Conservation (phyloP, 257 asterid species). For the Gentiana dahurica region DNA sequence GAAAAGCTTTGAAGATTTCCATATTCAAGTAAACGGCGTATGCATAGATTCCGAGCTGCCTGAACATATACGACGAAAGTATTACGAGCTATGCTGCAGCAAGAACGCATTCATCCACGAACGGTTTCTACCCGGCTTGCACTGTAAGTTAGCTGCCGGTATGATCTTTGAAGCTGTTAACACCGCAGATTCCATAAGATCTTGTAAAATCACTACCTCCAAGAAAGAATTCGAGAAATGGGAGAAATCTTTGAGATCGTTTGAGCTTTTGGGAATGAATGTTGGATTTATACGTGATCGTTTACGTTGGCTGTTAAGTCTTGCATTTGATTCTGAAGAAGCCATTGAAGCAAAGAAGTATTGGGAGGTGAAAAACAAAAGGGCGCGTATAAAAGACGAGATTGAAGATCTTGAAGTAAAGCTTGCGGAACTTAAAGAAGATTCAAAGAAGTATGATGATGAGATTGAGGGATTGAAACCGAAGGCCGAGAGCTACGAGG, state of each 20-base stretch:
- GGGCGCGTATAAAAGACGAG: constrained; percentile 14
- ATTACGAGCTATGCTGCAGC: constrained; percentile 27
- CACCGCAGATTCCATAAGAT: constrained; percentile 24
- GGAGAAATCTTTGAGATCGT: constrained; percentile 26
- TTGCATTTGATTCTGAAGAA: constrained; percentile 19
- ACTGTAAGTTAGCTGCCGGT: constrained; percentile 22
- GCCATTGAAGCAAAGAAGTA: constrained; percentile 19
- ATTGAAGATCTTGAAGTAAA: constrained; percentile 18
- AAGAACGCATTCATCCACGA: constrained; percentile 24
- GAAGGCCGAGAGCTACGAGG: constrained; percentile 22
- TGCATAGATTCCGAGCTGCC: constrained; percentile 31
- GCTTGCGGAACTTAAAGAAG: constrained; percentile 17
- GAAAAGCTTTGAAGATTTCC: constrained; percentile 22
- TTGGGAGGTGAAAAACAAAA: constrained; percentile 17
- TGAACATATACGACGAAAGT: constrained; percentile 16
- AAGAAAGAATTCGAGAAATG: constrained; percentile 20
- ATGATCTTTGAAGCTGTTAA: constrained; percentile 22
- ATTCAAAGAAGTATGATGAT: constrained; percentile 8
- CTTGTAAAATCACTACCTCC: constrained; percentile 22
- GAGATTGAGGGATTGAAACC: constrained; percentile 19
- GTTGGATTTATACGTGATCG: constrained; percentile 24
- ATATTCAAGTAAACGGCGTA: constrained; percentile 20
- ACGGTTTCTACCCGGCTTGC: constrained; percentile 20
- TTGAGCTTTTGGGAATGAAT: constrained; percentile 29
- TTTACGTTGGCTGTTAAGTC: constrained; percentile 15